Percentiles rank a stretch among this genome's conserved stretches.
phyloP scores from a whole-genome alignment of 2,329 filamentous ascomycete species.

The Hortaea werneckii region DNA sequence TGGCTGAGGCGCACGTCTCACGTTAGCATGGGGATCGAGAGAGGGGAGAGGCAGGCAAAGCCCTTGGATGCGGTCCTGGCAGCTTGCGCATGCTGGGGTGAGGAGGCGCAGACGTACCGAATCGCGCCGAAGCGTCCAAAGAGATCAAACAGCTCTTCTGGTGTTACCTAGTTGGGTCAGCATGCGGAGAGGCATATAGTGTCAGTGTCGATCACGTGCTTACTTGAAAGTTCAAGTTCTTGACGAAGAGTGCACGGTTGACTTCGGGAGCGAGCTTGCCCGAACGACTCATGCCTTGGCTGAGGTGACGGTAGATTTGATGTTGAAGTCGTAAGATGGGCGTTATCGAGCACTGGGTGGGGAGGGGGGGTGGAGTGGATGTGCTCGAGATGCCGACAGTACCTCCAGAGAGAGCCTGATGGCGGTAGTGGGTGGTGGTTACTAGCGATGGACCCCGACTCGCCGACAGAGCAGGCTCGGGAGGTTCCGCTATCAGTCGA shows the following conservation, averaged over 20 bases:
- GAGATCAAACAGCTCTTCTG: conserved; percentile 95
- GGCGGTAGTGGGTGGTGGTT: too few relatives aligned
- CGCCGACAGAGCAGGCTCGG: too few relatives aligned
- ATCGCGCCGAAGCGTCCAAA: conserved; percentile 97
- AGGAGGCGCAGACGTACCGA: conserved; percentile 50
- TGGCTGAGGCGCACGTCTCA: conserved; percentile 49
- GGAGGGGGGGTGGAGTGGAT: too few relatives aligned
- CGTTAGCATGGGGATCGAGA: background rate
- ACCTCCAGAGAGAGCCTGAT: too few relatives aligned
- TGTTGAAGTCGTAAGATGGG: too few relatives aligned
- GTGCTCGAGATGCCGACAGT: too few relatives aligned
- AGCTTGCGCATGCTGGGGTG: background rate
- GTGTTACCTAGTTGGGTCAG: conserved; percentile 50
- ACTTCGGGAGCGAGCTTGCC: conserved; percentile 98
- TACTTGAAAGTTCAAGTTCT: conserved; percentile 71
- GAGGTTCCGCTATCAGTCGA: too few relatives aligned
- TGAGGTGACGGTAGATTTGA: conserved; percentile 1
- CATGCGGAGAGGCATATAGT: background rate
- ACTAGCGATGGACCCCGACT: too few relatives aligned
- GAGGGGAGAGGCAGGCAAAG: background rate
- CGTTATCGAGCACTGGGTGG: too few relatives aligned
- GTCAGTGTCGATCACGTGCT: conserved; percentile 24
- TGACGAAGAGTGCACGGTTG: conserved; percentile 77
- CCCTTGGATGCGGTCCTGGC: background rate
- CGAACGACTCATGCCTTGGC: conserved; percentile 81